phyloP scores from a whole-genome alignment of 495 filamentous ascomycete genomes.

The Trichoderma parareesei region DNA sequence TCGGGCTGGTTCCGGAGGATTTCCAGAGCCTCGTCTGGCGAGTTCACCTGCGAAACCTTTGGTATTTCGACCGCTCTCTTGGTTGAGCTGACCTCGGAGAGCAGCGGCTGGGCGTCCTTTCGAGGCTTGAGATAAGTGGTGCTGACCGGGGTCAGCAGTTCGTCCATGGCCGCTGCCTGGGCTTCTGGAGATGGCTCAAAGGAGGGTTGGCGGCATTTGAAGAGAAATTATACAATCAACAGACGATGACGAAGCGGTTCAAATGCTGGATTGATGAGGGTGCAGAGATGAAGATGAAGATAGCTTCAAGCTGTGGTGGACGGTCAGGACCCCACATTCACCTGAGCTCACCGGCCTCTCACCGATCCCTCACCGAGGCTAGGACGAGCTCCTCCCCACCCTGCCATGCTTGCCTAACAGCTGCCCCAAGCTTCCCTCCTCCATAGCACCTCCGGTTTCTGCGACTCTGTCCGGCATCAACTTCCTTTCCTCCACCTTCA shows the following conservation, averaged over 20 bases:
- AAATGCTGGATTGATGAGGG: neutral
- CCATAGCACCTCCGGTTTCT: neutral
- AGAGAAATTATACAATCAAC: constrained; percentile 10
- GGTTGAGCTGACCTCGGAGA: constrained; percentile 16
- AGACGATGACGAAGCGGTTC: constrained; percentile 2
- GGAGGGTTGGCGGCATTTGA: neutral
- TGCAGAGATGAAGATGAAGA: no score
- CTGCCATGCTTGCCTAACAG: neutral
- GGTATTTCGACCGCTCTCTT: constrained; percentile 17
- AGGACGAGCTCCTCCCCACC: constrained; percentile 3
- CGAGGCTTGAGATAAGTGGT: constrained; percentile 26
- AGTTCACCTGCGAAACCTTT: constrained; percentile 18
- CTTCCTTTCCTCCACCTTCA: no score
- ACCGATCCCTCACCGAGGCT: neutral
- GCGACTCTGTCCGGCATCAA: neutral
- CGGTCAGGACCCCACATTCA: neutral
- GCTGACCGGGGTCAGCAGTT: constrained; percentile 41
- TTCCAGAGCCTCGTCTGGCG: constrained; percentile 53
- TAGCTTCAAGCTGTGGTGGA: neutral
- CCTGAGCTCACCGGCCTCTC: constrained; percentile 6
- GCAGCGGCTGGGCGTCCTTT: constrained; percentile 13
- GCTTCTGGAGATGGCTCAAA: neutral
- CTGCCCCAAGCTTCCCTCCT: neutral
- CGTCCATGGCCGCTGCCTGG: constrained; percentile 35
- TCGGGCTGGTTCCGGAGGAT: constrained; percentile 58